Percentiles rank a stretch among this genome's conserved stretches.
Evolutionary conservation across 2,329 filamentous ascomycete genomes (phyloP).

Genomic region (Pestalotiopsis sp.): DNA sequence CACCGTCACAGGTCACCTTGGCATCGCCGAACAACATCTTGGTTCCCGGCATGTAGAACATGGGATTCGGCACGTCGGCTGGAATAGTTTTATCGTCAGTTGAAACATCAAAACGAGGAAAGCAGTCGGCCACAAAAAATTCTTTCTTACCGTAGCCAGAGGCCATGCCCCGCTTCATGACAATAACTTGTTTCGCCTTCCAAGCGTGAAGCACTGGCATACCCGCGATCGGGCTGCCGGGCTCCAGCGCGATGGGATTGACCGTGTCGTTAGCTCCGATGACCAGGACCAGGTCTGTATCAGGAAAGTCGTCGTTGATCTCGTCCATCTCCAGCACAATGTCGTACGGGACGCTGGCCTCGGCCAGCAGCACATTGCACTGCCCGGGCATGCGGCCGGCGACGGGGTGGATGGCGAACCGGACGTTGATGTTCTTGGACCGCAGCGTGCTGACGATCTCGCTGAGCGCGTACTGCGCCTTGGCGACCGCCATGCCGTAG

Average conservation of each 20-base stretch:
- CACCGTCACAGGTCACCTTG: constrained; percentile 79
- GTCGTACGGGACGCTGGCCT: constrained; percentile 87
- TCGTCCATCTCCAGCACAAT: constrained; percentile 96
- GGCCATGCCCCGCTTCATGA: constrained; percentile 91
- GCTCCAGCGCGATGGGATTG: constrained; percentile 85
- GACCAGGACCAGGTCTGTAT: constrained; percentile 84
- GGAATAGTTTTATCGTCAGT: constrained; percentile 4
- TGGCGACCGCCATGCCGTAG: constrained; percentile 93
- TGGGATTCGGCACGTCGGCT: constrained; percentile 90
- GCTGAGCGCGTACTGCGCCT: constrained; percentile 88
- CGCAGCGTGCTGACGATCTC: constrained; percentile 78
- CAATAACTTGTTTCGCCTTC: constrained; percentile 91
- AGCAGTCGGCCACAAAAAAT: background rate
- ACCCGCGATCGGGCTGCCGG: constrained; percentile 81
- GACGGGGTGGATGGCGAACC: constrained; percentile 89
- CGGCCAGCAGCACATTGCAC: constrained; percentile 87
- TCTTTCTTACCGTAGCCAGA: constrained; percentile 74
- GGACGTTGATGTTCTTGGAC: constrained; percentile 76
- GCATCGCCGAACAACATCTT: constrained; percentile 94
- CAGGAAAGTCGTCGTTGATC: constrained; percentile 88
- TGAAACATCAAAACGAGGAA: background rate
- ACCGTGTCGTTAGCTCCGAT: constrained; percentile 94
- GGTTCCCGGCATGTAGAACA: constrained; percentile 90
- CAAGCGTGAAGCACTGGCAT: constrained; percentile 93
- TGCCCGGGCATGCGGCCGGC: constrained; percentile 92